Evolutionary conservation across 2,329 filamentous ascomycete species (phyloP).

Genomic region (Fusarium sp.): DNA sequence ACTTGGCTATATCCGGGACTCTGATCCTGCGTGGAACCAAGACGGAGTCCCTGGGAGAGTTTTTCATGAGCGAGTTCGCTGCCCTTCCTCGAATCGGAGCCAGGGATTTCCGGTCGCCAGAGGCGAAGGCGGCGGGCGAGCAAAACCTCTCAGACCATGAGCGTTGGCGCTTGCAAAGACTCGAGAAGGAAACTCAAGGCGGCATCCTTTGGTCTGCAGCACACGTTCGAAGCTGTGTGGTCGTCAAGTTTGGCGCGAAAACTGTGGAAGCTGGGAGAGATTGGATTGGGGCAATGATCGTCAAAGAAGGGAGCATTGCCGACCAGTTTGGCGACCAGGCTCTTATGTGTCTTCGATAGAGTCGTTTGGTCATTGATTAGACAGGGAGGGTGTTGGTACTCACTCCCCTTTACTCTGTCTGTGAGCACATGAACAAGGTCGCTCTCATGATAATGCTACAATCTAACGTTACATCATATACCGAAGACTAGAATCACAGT

Average conservation of each 20-base stretch:
- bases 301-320: slow-evolving; percentile 77
- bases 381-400: background rate
- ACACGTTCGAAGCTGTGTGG: slow-evolving; percentile 80
- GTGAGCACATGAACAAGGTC: background rate
- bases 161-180: slow-evolving; percentile 65
- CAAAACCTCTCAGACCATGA: slow-evolving; percentile 54
- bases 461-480: background rate
- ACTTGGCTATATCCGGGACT: slow-evolving; percentile 83
- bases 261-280: slow-evolving; percentile 82
- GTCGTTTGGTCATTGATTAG: background rate
- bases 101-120: slow-evolving; percentile 75
- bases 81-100: slow-evolving; percentile 83
- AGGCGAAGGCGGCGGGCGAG: slow-evolving; percentile 55
- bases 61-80: slow-evolving; percentile 83
- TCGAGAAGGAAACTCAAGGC: slow-evolving; percentile 66
- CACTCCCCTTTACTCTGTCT: background rate
- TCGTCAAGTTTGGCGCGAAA: slow-evolving; percentile 89
- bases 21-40: slow-evolving; percentile 82
- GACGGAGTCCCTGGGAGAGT: slow-evolving; percentile 73
- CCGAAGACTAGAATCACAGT: background rate
- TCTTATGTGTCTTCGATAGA: slow-evolving; percentile 76
- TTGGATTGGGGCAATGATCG: slow-evolving; percentile 83
- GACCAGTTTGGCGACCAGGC: slow-evolving; percentile 82
- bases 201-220: slow-evolving; percentile 86
- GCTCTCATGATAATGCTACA: background rate